Evolutionary conservation across 768 basidiomycete species (phyloP).

Genomic region (Lentinus brumalis): DNA sequence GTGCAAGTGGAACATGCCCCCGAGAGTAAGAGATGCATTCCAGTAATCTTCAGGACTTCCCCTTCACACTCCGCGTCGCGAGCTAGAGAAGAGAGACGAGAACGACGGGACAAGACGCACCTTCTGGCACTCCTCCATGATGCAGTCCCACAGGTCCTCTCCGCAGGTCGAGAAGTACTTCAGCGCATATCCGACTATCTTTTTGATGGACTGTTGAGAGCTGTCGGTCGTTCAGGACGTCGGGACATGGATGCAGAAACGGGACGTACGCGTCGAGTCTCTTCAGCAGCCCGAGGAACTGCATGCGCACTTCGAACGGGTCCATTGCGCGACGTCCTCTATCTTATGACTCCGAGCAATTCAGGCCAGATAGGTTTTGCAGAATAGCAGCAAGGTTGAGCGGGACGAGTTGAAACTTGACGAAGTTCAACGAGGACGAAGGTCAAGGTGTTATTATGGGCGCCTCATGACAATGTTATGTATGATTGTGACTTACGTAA

Average conservation of each 20-base stretch:
- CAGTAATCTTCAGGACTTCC: no score
- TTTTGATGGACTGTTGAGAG: constrained; percentile 86
- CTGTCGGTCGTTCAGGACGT: constrained; percentile 42
- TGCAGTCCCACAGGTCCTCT: constrained; percentile 93
- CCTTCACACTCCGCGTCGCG: no score
- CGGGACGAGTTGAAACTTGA: no score
- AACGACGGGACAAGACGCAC: constrained; percentile 38
- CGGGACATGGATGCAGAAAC: neutral
- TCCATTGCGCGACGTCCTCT: constrained; percentile 47
- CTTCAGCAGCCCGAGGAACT: constrained; percentile 63
- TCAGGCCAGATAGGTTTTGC: no score
- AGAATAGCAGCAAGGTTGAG: no score
- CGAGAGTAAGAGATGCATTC: no score
- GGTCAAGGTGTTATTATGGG: no score
- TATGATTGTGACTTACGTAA: no score
- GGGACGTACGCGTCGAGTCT: constrained; percentile 66
- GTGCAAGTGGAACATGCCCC: no score
- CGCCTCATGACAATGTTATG: no score
- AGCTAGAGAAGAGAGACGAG: neutral
- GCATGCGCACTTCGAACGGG: constrained; percentile 74
- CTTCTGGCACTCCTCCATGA: constrained; percentile 89
- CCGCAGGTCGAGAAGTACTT: constrained; percentile 85
- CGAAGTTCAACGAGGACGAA: no score
- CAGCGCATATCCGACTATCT: constrained; percentile 81
- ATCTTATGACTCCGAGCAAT: no score